These are phyloP conservation scores for Trifolium repens DNA, from an alignment of 306 rosid genomes.

Conservation along the genomic window DNA sequence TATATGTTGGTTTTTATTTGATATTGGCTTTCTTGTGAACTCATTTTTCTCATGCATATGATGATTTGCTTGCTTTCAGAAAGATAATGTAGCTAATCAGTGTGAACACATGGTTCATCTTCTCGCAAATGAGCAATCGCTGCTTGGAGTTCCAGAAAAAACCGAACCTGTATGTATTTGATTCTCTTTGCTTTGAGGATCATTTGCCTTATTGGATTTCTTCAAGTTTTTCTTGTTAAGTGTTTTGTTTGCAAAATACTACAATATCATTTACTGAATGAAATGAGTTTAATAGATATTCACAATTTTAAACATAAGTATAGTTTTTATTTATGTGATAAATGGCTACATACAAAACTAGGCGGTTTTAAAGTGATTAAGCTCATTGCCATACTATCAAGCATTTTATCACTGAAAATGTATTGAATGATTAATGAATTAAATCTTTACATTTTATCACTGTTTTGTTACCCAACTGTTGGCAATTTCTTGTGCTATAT, in stretches of 20 bases:
- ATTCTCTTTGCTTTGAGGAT: not conserved
- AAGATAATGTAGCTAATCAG: constrained; percentile 90
- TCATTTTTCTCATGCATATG: constrained; percentile 35
- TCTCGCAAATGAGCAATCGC: constrained; percentile 91
- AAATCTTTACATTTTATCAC: not conserved
- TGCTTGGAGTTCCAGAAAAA: constrained; percentile 69
- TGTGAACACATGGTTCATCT: constrained; percentile 85
- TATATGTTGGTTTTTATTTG: constrained; percentile 25
- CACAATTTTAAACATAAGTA: not conserved
- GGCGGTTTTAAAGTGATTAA: constrained; percentile 6
- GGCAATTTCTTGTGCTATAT: not conserved
- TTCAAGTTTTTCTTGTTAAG: not conserved
- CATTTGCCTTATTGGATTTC: not conserved
- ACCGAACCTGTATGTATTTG: constrained; percentile 70
- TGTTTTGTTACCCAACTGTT: not conserved
- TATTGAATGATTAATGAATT: not conserved
- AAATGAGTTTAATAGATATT: not conserved
- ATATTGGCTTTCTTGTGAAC: constrained; percentile 3
- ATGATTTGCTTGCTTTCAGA: constrained; percentile 56
- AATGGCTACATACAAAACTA: not conserved
- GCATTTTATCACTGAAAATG: not conserved
- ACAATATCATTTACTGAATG: not conserved
- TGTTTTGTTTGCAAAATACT: not conserved
- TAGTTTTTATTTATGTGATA: not conserved
- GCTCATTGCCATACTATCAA: not conserved